Evolutionary conservation across 176 grass and related monocot species (phyloP), one percentile per base, ranked within the genome.

Genomic region (Zoysia pacifica): DNA sequence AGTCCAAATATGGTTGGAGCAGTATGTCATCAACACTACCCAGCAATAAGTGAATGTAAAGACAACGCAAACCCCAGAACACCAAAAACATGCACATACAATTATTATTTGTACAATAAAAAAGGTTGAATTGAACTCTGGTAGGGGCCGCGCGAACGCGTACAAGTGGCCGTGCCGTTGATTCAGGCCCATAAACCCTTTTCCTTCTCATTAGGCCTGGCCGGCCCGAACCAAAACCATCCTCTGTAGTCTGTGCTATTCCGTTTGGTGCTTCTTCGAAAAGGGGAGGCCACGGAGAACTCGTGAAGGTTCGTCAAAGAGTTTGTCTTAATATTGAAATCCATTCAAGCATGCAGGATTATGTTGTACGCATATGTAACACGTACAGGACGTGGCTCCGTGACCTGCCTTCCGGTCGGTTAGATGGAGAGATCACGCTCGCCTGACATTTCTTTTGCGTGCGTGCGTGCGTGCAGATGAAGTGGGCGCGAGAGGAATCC

Each of bases 101-200:
- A 28, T 28, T 28, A 28, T 28, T 28, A 28, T 28, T 28, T 28
- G 28, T 28, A 28, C 28, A 28, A 28, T 28, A 28, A 28, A 28
- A 28, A 28, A 28, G 28, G 88, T 60, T 19, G 2, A 28, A 60
- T 9, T 61, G 4, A 11, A 36, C 3, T 36, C 36, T 62, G 59
- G 20, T 19, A 76, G 48, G 76, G 77, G 76, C 46, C 76, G 72
- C 72, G 84, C 90, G 67, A 6, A 89, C 83, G 52, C 80, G 13
- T 89, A 89, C 20, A 62, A 36, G 59, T 11, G 19, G 20, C 59
- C 2, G 19, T 36, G 1, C 13, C 10, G 11, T 39, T 5, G 11
- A 38, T 49, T 8, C 54, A 62, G 59, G 59, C 20, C 59, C 9
- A 11, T 1, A 62, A 11, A 11, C 59, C 11, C 8, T 35, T 62